Conservation (phyloP, 352 stramenopile species). For the Pythium phragmiticola region DNA sequence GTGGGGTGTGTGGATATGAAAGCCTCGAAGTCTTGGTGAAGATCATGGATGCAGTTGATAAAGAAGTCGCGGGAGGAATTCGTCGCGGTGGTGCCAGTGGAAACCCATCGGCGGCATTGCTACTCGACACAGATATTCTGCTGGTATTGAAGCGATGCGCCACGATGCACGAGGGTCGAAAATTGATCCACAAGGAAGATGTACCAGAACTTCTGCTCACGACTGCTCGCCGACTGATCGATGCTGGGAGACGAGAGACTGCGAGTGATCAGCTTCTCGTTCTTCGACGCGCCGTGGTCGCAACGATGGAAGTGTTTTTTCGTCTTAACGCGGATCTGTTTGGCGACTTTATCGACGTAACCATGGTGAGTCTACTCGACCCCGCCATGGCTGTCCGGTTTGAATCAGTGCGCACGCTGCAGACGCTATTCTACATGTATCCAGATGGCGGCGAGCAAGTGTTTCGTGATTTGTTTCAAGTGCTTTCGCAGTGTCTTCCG, state of each 20-base stretch:
- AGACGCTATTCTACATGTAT: slow-evolving; percentile 83
- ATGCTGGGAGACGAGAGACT: slow-evolving; percentile 16
- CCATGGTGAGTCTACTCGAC: slow-evolving; percentile 50
- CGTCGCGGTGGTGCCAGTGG: slow-evolving; percentile 16
- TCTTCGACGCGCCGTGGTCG: slow-evolving; percentile 37
- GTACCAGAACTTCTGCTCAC: slow-evolving; percentile 44
- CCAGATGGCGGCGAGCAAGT: slow-evolving; percentile 58
- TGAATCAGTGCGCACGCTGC: slow-evolving; percentile 42
- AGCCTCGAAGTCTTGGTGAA: slow-evolving; percentile 58
- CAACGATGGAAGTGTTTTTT: slow-evolving; percentile 70
- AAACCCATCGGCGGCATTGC: slow-evolving; percentile 26
- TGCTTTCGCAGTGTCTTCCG: slow-evolving; percentile 35
- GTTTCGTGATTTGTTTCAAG: slow-evolving; percentile 51
- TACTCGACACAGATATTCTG: slow-evolving; percentile 61
- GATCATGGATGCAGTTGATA: slow-evolving; percentile 48
- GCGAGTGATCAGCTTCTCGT: slow-evolving; percentile 30
- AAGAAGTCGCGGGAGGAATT: slow-evolving; percentile 38
- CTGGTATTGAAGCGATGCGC: slow-evolving; percentile 42
- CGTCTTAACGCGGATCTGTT: slow-evolving; percentile 57
- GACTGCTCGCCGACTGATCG: slow-evolving; percentile 41
- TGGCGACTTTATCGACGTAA: slow-evolving; percentile 46
- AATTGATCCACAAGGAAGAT: slow-evolving; percentile 51
- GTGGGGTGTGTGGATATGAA: slow-evolving; percentile 49
- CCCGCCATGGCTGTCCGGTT: slow-evolving; percentile 54
- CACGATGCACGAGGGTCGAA: slow-evolving; percentile 53